Evolutionary conservation across 2,329 filamentous ascomycete species (phyloP).

Genomic region (Aaosphaeria arxii): DNA sequence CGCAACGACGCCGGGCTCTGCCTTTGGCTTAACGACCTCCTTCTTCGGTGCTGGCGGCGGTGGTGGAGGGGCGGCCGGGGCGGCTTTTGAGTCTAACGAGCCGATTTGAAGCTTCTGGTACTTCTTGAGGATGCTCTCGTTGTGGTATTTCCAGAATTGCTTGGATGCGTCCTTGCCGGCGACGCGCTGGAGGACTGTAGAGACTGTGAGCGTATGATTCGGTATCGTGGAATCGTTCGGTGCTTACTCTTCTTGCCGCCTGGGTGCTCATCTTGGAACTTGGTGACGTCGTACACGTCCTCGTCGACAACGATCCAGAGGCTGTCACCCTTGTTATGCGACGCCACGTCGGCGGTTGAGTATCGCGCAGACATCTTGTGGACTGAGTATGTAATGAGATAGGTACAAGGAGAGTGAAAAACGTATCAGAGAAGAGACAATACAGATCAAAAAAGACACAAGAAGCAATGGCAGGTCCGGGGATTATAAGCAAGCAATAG

Average conservation of each 20-base stretch:
- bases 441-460: too few relatives aligned
- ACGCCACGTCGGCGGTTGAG: slow-evolving; percentile 77
- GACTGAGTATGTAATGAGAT: slow-evolving; percentile 7
- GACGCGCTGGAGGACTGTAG: slow-evolving; percentile 59
- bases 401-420: slow-evolving; percentile 1
- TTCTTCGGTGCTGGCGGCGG: slow-evolving; percentile 47
- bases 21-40: slow-evolving; percentile 53
- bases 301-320: slow-evolving; percentile 90
- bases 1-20: slow-evolving; percentile 55
- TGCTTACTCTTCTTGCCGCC: slow-evolving; percentile 70
- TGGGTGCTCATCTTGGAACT: slow-evolving; percentile 50
- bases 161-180: slow-evolving; percentile 67
- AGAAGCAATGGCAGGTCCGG: too few relatives aligned
- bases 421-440: too few relatives aligned
- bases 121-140: slow-evolving; percentile 60
- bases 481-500: too few relatives aligned
- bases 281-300: slow-evolving; percentile 93
- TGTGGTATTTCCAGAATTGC: slow-evolving; percentile 67
- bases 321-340: slow-evolving; percentile 83
- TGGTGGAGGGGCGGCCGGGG: slow-evolving; percentile 45
- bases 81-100: slow-evolving; percentile 78
- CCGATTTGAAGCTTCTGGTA: slow-evolving; percentile 60
- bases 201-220: slow-evolving; percentile 10
- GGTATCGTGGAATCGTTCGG: background rate
- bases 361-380: slow-evolving; percentile 80